Percentiles rank a stretch among this genome's conserved stretches.
phyloP scores from a whole-genome alignment of 768 basidiomycete species.

The Rhizopogon sp. region DNA sequence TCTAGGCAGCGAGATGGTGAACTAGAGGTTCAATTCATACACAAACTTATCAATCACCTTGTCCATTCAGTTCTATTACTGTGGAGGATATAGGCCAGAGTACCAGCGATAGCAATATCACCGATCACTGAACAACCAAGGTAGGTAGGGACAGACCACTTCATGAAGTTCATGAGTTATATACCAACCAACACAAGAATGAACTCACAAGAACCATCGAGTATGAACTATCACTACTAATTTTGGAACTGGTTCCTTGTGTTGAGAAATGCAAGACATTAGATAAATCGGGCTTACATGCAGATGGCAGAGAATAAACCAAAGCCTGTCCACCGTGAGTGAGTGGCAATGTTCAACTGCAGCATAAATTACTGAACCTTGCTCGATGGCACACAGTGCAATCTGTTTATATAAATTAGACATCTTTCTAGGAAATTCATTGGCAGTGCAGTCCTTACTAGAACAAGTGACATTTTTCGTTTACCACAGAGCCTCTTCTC shows the following conservation, averaged over 20 bases:
- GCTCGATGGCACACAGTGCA: neutral
- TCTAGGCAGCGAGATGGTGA: slow-evolving; percentile 1
- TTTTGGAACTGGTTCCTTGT: neutral
- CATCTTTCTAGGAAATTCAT: too few relatives aligned
- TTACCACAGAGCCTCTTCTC: neutral
- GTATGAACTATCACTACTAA: neutral
- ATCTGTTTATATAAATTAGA: neutral
- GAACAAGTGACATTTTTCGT: neutral
- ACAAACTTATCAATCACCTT: slow-evolving; percentile 8
- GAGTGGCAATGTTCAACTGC: neutral
- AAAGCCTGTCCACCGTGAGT: neutral
- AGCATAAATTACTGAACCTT: neutral
- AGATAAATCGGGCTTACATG: neutral
- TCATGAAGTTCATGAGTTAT: neutral
- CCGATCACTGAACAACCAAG: slow-evolving; percentile 14
- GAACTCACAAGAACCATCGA: neutral
- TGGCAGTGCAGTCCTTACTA: neutral
- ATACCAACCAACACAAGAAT: neutral
- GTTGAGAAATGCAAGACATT: neutral
- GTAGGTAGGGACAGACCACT: slow-evolving; percentile 20
- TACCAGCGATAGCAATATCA: slow-evolving; percentile 20
- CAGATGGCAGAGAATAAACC: neutral
- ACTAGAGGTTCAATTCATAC: neutral
- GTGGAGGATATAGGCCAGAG: slow-evolving; percentile 12
- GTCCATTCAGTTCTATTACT: slow-evolving; percentile 2